Conservation (phyloP, 352 stramenopile species). For the Phytophthora foliorum region DNA sequence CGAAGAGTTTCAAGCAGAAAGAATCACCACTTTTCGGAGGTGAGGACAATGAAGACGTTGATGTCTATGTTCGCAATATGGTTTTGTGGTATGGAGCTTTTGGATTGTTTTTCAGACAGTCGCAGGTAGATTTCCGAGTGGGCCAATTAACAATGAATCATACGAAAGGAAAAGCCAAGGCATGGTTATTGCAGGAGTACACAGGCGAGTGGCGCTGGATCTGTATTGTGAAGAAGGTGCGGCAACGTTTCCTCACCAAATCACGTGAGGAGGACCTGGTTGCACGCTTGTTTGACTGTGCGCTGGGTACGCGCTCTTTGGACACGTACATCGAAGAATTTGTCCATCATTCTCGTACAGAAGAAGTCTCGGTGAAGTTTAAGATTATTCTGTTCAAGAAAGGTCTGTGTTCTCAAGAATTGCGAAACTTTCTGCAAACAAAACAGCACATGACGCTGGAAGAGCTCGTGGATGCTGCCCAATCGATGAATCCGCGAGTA, state of each 20-base stretch:
- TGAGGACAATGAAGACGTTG: conserved; percentile 6
- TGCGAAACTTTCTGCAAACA: no score
- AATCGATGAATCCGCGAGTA: no score
- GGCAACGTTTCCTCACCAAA: conserved; percentile 9
- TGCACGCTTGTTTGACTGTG: conserved; percentile 13
- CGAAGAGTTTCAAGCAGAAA: conserved; percentile 4
- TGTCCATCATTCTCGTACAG: background rate
- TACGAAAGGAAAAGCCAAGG: conserved; percentile 10
- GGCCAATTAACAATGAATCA: conserved; percentile 17
- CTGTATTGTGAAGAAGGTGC: conserved; percentile 9
- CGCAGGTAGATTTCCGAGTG: conserved; percentile 1
- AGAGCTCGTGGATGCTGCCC: no score
- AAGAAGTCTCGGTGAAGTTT: conserved; percentile 18
- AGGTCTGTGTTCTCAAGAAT: conserved; percentile 2
- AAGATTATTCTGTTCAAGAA: conserved; percentile 27
- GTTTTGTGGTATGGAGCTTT: conserved; percentile 16
- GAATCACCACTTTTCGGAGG: background rate
- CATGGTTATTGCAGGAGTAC: conserved; percentile 5
- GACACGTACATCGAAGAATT: background rate
- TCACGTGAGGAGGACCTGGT: conserved; percentile 7
- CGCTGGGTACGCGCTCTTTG: background rate
- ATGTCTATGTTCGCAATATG: conserved; percentile 8
- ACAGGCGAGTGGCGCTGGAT: conserved; percentile 11
- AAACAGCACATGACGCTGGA: no score
- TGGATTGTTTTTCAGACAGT: background rate